phyloP scores from a whole-genome alignment of 805 yeast genomes.

The Debaryomyces tyrocola region DNA sequence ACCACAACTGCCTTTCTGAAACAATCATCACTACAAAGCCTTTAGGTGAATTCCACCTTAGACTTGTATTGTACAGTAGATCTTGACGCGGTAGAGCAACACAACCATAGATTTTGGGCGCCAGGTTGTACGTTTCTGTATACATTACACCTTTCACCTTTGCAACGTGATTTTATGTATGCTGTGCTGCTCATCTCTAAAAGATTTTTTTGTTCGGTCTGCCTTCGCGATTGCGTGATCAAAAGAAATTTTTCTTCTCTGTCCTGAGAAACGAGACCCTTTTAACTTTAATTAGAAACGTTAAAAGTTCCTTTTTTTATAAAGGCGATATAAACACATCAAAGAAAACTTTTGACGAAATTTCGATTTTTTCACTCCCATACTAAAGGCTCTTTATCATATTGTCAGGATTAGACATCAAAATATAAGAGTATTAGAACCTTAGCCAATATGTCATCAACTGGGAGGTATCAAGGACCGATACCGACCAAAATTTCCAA shows the following conservation, averaged over 20 bases:
- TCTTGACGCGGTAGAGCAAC: no score
- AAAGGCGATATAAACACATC: neutral
- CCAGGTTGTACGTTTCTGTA: no score
- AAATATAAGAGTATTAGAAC: no score
- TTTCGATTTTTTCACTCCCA: neutral
- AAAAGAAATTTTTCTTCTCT: conserved; percentile 1
- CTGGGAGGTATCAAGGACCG: conserved; percentile 2
- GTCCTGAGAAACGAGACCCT: neutral
- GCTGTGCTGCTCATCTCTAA: neutral
- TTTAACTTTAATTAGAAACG: neutral
- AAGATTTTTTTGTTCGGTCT: neutral
- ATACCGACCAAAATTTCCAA: conserved; percentile 3
- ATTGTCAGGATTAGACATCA: no score
- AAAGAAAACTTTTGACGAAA: neutral
- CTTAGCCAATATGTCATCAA: neutral
- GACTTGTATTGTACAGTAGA: no score
- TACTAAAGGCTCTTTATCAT: no score
- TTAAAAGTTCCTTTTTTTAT: neutral
- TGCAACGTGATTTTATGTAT: neutral
- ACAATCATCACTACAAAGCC: no score
- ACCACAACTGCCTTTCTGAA: no score
- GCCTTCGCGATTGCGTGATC: conserved; percentile 1
- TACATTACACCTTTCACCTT: neutral
- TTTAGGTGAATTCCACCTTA: no score
- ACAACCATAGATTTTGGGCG: no score